Conservation (phyloP, 441 rosid genomes). For the Populus hybrid region DNA sequence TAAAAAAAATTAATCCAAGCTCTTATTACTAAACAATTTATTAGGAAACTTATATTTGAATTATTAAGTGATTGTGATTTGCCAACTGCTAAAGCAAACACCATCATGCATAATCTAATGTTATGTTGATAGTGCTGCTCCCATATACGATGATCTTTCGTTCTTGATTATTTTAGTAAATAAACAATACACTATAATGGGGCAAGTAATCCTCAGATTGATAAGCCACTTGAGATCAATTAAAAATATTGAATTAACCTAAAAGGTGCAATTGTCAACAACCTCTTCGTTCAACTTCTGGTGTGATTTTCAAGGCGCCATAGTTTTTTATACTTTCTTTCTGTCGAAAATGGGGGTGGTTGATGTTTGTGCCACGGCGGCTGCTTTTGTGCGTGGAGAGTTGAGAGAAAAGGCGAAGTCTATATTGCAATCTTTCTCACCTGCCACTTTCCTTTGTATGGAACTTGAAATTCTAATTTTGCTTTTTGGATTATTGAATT, state of each 20-base stretch:
- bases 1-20: too few relatives aligned
- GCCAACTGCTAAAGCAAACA: background rate
- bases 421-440: background rate
- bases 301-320: background rate
- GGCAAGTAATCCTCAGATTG: background rate
- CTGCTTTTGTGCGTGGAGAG: background rate
- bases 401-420: background rate
- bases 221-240: background rate
- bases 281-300: background rate
- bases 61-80: background rate
- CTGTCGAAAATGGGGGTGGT: background rate
- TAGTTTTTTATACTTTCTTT: background rate
- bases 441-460: background rate
- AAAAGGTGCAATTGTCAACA: background rate
- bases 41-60: background rate
- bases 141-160: background rate
- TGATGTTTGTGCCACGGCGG: background rate
- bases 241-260: background rate
- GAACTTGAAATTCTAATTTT: background rate
- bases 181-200: background rate
- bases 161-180: background rate
- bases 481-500: background rate
- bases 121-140: background rate
- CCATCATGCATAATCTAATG: background rate
- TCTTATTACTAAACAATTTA: too few relatives aligned